phyloP scores from a whole-genome alignment of 352 stramenopile species.

The Phytophthora idaei region DNA sequence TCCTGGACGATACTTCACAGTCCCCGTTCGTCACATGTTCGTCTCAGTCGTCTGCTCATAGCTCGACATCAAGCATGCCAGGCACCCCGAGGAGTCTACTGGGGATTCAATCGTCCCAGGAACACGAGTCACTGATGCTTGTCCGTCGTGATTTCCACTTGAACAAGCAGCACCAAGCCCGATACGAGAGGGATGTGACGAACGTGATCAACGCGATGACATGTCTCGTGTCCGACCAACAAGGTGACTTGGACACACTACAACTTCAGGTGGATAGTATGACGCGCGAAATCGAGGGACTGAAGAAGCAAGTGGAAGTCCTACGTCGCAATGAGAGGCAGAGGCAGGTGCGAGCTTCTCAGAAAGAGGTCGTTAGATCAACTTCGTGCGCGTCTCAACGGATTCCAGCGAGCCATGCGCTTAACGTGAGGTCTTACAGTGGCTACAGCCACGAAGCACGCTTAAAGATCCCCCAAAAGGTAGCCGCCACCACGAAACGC shows the following conservation, averaged over 20 bases:
- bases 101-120: slow-evolving; percentile 12
- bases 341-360: slow-evolving; percentile 5
- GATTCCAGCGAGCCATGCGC: background rate
- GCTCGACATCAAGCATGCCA: slow-evolving; percentile 4
- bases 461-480: slow-evolving; percentile 11
- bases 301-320: slow-evolving; percentile 28
- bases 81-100: background rate
- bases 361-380: slow-evolving; percentile 7
- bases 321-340: slow-evolving; percentile 23
- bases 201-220: slow-evolving; percentile 56
- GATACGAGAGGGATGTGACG: slow-evolving; percentile 38
- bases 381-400: background rate
- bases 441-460: background rate
- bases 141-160: slow-evolving; percentile 31
- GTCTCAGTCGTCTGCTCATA: slow-evolving; percentile 27
- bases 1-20: slow-evolving; percentile 11
- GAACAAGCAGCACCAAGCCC: slow-evolving; percentile 29
- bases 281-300: slow-evolving; percentile 19
- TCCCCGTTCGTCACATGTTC: slow-evolving; percentile 27
- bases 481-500: slow-evolving; percentile 9
- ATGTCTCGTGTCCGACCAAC: slow-evolving; percentile 51
- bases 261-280: slow-evolving; percentile 25
- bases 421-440: slow-evolving; percentile 6
- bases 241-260: slow-evolving; percentile 34
- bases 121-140: slow-evolving; percentile 31